Conservation (phyloP, 2,329 filamentous ascomycete genomes). For the Xylariaceae sp. region DNA sequence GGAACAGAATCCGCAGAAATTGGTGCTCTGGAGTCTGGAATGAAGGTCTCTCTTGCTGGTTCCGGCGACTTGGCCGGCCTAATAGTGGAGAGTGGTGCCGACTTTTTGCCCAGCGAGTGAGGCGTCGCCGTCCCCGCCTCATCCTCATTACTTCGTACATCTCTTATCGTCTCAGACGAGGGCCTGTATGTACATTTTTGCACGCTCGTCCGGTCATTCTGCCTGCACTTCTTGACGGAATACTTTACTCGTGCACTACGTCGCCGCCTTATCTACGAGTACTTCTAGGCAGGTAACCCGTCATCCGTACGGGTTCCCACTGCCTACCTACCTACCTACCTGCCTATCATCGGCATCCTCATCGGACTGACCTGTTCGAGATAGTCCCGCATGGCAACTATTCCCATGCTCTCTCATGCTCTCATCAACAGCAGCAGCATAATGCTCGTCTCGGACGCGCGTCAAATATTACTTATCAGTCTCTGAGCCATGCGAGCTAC, state of each 20-base stretch:
- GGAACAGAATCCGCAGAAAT: constrained; percentile 8
- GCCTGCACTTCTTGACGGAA: no score
- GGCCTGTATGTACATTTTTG: no score
- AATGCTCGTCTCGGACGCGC: not conserved
- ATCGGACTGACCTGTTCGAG: no score
- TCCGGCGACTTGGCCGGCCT: constrained; percentile 33
- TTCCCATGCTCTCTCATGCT: no score
- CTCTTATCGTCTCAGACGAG: not conserved
- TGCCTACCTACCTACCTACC: no score
- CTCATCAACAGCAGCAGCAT: not conserved
- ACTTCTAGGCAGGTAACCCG: no score
- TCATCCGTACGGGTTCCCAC: no score
- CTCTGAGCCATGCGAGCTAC: not conserved
- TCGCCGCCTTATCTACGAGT: no score
- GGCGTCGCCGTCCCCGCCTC: constrained; percentile 24
- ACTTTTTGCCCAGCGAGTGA: constrained; percentile 30
- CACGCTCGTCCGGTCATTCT: no score
- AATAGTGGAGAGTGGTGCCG: constrained; percentile 33
- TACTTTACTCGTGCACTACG: no score
- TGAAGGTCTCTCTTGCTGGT: constrained; percentile 25
- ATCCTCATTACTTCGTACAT: not conserved
- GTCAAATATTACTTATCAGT: not conserved
- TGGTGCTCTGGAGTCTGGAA: constrained; percentile 20
- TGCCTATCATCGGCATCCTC: no score
- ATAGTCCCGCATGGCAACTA: no score